Evolutionary conservation across 495 filamentous ascomycete genomes (phyloP), one percentile per base, ranked within the genome.

Genomic region (Polyplosphaeria fusca): DNA sequence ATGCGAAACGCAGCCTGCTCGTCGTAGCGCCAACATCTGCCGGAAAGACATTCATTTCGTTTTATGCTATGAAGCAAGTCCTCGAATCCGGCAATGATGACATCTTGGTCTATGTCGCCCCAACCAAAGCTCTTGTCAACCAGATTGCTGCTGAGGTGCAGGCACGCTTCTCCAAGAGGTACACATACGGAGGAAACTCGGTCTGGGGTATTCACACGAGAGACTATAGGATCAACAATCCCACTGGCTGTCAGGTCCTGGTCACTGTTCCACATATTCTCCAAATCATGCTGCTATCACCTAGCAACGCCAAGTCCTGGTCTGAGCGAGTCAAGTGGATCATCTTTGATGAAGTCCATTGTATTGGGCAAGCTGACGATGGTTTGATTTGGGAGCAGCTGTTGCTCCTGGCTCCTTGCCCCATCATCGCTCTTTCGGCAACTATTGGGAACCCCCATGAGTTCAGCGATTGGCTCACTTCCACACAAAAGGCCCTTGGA

Each of bases 261-360:
- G 82, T 91, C 11, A 91, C 87, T 0, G 85, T 91, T 0, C 87
- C 87, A 0, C 81, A 87, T 63, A 83, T 91, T 30, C 74, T 91
- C 14, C 86, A 89, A 58, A 91, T 86, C 48, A 87, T 91, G 85
- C 73, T 91, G 1, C 71, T 91, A 2, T 73, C 83, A 0, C 85
- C 87, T 0, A 68, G 72, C 0, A 86, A 89, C 61, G 85, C 86
- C 19, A 79, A 77, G 5, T 73, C 81, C 3, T 91, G 86, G 84
- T 77, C 86, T 1, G 71, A 72, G 2, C 70, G 82, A 49, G 75
- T 91, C 3, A 84, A 78, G 51, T 75, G 85, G 13, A 89, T 91
- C 62, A 91, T 91, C 30, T 90, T 90, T 52, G 88, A 92, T 58
- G 87, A 91, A 70, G 80, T 91, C n/a, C 87, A 92, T 67, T 88